Conservation (phyloP, 2,329 filamentous ascomycete genomes). For the Apiospora kogelbergensis region DNA sequence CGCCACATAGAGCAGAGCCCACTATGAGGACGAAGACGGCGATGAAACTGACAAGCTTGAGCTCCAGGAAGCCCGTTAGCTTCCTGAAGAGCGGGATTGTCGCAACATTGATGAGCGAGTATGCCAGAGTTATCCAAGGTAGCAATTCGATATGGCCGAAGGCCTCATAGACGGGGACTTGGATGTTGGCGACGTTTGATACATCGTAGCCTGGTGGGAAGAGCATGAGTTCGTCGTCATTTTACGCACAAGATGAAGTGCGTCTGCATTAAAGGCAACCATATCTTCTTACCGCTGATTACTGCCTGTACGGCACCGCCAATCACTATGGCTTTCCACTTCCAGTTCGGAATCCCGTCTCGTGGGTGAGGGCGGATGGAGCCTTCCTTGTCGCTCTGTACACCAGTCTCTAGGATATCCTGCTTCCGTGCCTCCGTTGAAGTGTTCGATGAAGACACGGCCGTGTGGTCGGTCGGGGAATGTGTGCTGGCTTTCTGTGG, state of each 20-base stretch:
- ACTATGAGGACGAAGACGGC: constrained; percentile 28
- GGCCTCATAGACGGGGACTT: constrained; percentile 56
- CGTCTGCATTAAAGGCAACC: neutral
- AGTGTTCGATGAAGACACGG: neutral
- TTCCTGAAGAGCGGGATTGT: constrained; percentile 34
- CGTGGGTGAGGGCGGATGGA: neutral
- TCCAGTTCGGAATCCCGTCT: constrained; percentile 19
- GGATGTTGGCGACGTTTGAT: constrained; percentile 53
- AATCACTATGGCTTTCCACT: constrained; percentile 21
- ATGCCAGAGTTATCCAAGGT: constrained; percentile 39
- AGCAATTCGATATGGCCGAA: constrained; percentile 38
- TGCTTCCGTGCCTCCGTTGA: neutral
- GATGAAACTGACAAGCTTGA: constrained; percentile 28
- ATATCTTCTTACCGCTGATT: constrained; percentile 19
- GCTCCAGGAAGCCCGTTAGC: constrained; percentile 32
- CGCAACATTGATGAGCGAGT: constrained; percentile 34
- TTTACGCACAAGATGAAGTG: neutral
- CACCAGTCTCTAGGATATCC: neutral
- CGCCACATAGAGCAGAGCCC: constrained; percentile 30
- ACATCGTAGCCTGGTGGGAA: constrained; percentile 38
- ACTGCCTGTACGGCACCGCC: constrained; percentile 21
- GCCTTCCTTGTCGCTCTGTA: neutral
- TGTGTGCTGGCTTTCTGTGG: neutral
- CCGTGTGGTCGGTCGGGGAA: neutral
- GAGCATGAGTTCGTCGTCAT: neutral